These are phyloP conservation scores for Cryptococcus floricola DNA, from an alignment of 1,284 basidiomycete genomes.

Conservation along the genomic window DNA sequence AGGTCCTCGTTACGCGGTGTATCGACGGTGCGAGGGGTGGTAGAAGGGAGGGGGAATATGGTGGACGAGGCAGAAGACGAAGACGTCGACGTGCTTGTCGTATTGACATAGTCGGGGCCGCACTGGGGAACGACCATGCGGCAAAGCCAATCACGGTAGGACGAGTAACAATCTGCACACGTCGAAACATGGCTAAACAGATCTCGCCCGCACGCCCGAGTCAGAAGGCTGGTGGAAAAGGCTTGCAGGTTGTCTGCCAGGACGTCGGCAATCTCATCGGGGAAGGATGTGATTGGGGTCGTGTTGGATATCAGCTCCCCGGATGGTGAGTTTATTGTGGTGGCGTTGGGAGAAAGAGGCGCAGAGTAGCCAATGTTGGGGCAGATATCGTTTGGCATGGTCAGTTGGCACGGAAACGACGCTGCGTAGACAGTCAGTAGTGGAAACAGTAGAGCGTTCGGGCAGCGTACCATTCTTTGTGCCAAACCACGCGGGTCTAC, in stretches of 20 bases:
- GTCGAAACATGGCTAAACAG: slow-evolving; percentile 70
- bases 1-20: slow-evolving; percentile 38
- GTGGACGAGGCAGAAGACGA: background rate
- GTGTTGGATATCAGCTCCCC: slow-evolving; percentile 30
- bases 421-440: slow-evolving; percentile 47
- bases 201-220: slow-evolving; percentile 74
- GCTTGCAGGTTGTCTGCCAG: slow-evolving; percentile 63
- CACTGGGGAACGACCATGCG: slow-evolving; percentile 68
- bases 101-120: slow-evolving; percentile 40
- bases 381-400: slow-evolving; percentile 68
- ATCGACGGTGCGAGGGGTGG: slow-evolving; percentile 52
- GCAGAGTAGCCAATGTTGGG: slow-evolving; percentile 67
- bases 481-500: slow-evolving; percentile 37
- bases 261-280: slow-evolving; percentile 53
- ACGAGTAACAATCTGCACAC: slow-evolving; percentile 69
- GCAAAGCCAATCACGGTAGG: slow-evolving; percentile 77
- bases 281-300: slow-evolving; percentile 58
- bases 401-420: slow-evolving; percentile 67
- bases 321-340: slow-evolving; percentile 27
- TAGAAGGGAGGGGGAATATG: slow-evolving; percentile 12
- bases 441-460: background rate
- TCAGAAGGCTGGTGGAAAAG: slow-evolving; percentile 66
- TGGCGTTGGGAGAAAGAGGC: slow-evolving; percentile 55
- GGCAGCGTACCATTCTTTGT: slow-evolving; percentile 41
- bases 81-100: slow-evolving; percentile 22